phyloP scores from a whole-genome alignment of 371 early-diverging fungal genomes.

The Rhizopus microsporus region DNA sequence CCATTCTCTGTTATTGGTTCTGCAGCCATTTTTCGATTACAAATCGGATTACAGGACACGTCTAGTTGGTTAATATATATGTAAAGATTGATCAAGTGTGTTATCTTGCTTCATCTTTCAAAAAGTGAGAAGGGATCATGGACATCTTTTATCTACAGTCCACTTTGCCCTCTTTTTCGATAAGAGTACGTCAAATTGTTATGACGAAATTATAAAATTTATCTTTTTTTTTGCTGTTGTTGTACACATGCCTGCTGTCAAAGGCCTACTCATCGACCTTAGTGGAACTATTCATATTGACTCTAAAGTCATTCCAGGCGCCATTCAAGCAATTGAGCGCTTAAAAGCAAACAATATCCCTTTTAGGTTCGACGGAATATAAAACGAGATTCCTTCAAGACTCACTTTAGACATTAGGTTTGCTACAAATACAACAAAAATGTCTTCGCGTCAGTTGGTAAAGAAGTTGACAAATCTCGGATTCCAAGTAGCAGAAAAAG shows the following conservation, averaged over 20 bases:
- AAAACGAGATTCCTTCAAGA: no score
- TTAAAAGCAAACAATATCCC: slow-evolving; percentile 64
- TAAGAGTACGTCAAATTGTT: no score
- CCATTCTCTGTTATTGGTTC: no score
- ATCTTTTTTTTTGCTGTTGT: slow-evolving; percentile 3
- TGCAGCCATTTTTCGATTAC: no score
- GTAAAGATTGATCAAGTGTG: no score
- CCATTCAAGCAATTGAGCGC: slow-evolving; percentile 64
- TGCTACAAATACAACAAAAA: slow-evolving; percentile 86
- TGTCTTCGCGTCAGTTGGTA: slow-evolving; percentile 57
- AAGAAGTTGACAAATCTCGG: slow-evolving; percentile 61
- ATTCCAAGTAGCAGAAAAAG: slow-evolving; percentile 63
- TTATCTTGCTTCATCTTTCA: no score
- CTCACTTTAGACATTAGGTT: slow-evolving; percentile 39
- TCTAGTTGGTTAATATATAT: no score
- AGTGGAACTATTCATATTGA: slow-evolving; percentile 85
- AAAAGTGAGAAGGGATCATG: no score
- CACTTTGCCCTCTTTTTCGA: no score
- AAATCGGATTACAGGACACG: no score
- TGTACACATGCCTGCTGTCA: slow-evolving; percentile 20
- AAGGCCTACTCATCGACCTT: slow-evolving; percentile 75
- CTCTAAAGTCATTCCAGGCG: slow-evolving; percentile 65
- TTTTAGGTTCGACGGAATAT: slow-evolving; percentile 29
- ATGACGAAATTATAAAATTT: not conserved
- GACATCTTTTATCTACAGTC: no score